phyloP scores from a whole-genome alignment of 2,329 filamentous ascomycete genomes.

The Daldinia sp. region DNA sequence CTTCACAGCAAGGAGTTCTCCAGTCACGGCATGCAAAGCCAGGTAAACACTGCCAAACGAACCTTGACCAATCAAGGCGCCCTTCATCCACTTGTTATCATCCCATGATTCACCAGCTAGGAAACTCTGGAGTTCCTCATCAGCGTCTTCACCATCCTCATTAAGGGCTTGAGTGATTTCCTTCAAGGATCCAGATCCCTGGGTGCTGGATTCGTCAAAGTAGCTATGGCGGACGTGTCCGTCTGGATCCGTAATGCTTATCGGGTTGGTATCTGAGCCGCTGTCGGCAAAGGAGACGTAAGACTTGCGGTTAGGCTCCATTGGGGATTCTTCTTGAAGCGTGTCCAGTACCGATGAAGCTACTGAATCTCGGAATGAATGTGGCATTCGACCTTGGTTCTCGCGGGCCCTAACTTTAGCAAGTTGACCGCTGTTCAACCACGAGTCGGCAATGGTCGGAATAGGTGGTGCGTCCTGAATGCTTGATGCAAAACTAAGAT shows the following conservation, averaged over 20 bases:
- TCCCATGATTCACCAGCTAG: conserved; percentile 93
- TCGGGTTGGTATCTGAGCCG: conserved; percentile 72
- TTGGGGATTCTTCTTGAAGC: conserved; percentile 86
- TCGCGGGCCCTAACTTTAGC: conserved; percentile 59
- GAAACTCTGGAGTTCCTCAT: conserved; percentile 90
- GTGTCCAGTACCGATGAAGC: conserved; percentile 89
- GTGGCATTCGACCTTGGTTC: conserved; percentile 57
- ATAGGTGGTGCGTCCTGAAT: conserved; percentile 93
- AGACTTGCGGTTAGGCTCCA: conserved; percentile 90
- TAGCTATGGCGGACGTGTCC: conserved; percentile 78
- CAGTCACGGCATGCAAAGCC: conserved; percentile 92
- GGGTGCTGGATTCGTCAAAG: conserved; percentile 81
- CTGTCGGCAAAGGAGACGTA: conserved; percentile 90
- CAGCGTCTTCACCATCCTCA: conserved; percentile 89
- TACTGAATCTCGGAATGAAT: conserved; percentile 83
- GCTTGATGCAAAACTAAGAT: conserved; percentile 90
- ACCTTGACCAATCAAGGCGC: conserved; percentile 93
- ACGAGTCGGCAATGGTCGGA: conserved; percentile 92
- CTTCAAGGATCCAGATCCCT: conserved; percentile 76
- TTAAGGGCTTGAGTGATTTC: conserved; percentile 86
- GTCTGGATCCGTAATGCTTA: conserved; percentile 80
- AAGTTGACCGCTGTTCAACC: conserved; percentile 72
- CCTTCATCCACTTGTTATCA: conserved; percentile 99
- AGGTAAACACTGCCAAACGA: conserved; percentile 97
- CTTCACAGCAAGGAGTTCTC: conserved; percentile 97